phyloP scores from a whole-genome alignment of 2,329 filamentous ascomycete species.

The Neophaeococcomyces aloes region DNA sequence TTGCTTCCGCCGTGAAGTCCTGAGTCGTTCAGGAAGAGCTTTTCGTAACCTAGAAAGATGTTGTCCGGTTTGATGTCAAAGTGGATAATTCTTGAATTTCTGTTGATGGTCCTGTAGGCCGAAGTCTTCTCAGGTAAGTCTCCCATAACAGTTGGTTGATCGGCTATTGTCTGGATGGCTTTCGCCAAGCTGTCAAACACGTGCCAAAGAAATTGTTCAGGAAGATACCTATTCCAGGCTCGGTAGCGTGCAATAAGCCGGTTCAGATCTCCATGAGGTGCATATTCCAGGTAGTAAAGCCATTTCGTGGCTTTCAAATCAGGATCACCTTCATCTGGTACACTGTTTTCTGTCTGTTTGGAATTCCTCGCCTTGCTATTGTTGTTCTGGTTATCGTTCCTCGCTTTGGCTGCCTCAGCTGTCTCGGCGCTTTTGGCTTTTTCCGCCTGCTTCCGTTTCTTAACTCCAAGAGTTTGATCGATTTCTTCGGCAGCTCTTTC shows the following conservation, averaged over 20 bases:
- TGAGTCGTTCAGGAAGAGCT: neutral
- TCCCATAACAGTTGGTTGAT: conserved; percentile 8
- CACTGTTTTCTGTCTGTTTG: no score
- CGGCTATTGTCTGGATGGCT: neutral
- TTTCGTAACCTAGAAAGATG: conserved; percentile 54
- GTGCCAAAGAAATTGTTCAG: conserved; percentile 20
- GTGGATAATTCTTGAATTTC: conserved; percentile 46
- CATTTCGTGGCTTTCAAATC: no score
- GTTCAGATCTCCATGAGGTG: conserved; percentile 11
- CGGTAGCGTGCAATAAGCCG: conserved; percentile 12
- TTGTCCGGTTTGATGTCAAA: conserved; percentile 96
- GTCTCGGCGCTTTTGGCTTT: no score
- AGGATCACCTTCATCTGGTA: no score
- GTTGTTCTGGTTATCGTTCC: no score
- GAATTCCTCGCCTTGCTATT: no score
- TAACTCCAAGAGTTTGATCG: no score
- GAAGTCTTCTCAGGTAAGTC: neutral
- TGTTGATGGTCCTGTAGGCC: neutral
- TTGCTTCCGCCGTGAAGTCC: neutral
- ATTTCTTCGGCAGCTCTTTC: neutral
- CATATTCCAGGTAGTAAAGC: conserved; percentile 14
- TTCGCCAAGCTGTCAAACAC: conserved; percentile 15
- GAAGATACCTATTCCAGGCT: conserved; percentile 15
- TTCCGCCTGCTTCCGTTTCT: no score
- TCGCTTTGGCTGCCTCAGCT: no score